A percentile compares a stretch with the other conserved stretches of the same genome.
Evolutionary conservation across 768 basidiomycete species (phyloP).

Genomic region (Gelatoporia subvermispora): DNA sequence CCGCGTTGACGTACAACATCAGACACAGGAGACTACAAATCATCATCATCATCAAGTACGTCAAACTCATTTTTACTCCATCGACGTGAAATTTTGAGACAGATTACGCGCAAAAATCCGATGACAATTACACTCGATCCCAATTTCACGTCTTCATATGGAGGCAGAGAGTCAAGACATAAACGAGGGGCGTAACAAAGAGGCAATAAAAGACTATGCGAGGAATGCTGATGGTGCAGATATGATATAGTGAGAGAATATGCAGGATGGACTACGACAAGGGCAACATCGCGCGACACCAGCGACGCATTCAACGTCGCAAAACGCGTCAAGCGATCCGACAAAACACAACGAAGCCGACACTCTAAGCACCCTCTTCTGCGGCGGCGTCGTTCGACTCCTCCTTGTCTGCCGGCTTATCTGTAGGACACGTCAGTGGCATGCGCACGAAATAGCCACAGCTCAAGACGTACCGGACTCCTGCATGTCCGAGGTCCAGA

Average conservation of each 20-base stretch:
- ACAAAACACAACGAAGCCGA: not conserved
- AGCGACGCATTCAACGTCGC: not conserved
- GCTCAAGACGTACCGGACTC: constrained; percentile 61
- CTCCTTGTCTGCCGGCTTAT: constrained; percentile 74
- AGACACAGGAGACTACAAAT: no score
- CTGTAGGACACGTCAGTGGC: constrained; percentile 30
- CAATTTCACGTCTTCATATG: no score
- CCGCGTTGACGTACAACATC: no score
- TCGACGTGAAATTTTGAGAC: no score
- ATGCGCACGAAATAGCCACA: not conserved
- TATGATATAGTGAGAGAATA: constrained; percentile 22
- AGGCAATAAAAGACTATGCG: constrained; percentile 5
- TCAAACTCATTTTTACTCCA: no score
- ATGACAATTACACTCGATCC: constrained; percentile 4
- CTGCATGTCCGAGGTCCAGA: constrained; percentile 99
- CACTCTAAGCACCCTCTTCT: constrained; percentile 41
- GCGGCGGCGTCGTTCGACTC: constrained; percentile 56
- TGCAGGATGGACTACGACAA: constrained; percentile 18
- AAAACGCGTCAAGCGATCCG: constrained; percentile 7
- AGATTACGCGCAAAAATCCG: constrained; percentile 11
- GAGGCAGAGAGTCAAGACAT: constrained; percentile 1
- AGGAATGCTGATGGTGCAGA: constrained; percentile 11
- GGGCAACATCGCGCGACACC: constrained; percentile 17
- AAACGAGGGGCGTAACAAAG: constrained; percentile 10
- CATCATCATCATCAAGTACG: no score